Base-by-base conservation (phyloP, 345 rosid species). In the Capsella bursapastoris region DNA sequence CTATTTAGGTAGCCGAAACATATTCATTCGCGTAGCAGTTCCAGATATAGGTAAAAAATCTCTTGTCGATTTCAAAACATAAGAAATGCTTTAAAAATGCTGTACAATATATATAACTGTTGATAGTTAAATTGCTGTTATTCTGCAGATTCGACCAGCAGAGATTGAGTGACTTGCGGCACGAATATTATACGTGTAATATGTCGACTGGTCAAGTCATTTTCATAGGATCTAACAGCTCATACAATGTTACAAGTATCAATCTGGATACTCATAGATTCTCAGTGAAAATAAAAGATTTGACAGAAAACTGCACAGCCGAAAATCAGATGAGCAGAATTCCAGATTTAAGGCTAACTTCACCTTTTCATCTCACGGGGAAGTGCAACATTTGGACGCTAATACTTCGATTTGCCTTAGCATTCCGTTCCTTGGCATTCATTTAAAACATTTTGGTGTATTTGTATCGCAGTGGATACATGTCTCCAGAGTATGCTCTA, bases 401-500 rank as follows among this genome's bases (percentile, higher is more conserved):
- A 18, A 18, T 18, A n/a, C 9, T 41, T 60, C 1, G 0, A 4
- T 60, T 51, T 16, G 1, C 61, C 61, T 16, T 63, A 25, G 5
- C 74, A 48, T 12, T 64, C 29, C 10, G n/a, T n/a, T n/a, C n/a
- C n/a, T n/a, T n/a, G n/a, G n/a, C n/a, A n/a, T n/a, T n/a, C n/a
- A n/a, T n/a, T n/a, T n/a, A n/a, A n/a, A n/a, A n/a, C n/a, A n/a
- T n/a, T n/a, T n/a, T n/a, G n/a, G n/a, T n/a, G n/a, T n/a, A 34
- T 34, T 18, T 50, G 8, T n/a, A 28, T 15, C 78, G 72, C 81
- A 87, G 96, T 40, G 89, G 92, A 49, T 87, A 83, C 69, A 88
- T 90, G 93, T 85, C 96, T 6, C 91, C 89, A 11, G 90, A 88
- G 72, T 85, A 88, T 53, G 96, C 91, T 31, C 53, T 84, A 47